phyloP scores from a whole-genome alignment of 2,329 filamentous ascomycete genomes.

The Allantophomopsis lycopodina region DNA sequence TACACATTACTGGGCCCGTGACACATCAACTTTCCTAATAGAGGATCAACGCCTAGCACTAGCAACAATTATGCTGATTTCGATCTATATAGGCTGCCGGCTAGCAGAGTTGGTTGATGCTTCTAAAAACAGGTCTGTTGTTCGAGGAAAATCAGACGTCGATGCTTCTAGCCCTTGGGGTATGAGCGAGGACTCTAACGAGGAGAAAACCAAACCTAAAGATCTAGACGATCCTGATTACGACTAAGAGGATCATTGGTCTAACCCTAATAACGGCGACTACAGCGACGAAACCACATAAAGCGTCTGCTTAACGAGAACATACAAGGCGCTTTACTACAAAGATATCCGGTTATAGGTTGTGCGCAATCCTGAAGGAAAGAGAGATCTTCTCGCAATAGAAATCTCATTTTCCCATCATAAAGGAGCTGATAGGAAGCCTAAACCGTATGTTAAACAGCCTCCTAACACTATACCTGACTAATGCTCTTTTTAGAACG shows the following conservation, averaged over 20 bases:
- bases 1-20: conserved; percentile 7
- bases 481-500: conserved; percentile 1
- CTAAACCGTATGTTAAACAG: conserved; percentile 1
- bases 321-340: conserved; percentile 3
- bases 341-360: conserved; percentile 1
- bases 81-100: conserved; percentile 6
- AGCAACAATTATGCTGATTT: conserved; percentile 8
- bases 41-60: conserved; percentile 6
- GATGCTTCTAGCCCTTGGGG: neutral
- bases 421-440: conserved; percentile 3
- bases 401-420: conserved; percentile 3
- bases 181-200: neutral
- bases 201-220: neutral
- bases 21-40: conserved; percentile 11
- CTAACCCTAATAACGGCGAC: neutral
- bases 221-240: neutral
- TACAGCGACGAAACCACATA: neutral
- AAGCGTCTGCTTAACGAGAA: neutral
- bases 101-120: conserved; percentile 8
- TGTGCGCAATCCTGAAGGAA: conserved; percentile 1
- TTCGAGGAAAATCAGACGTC: neutral
- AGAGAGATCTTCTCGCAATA: conserved; percentile 3
- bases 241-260: neutral
- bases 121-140: conserved; percentile 1
- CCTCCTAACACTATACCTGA: neutral